These are phyloP conservation scores for Scheffersomyces spartinae DNA, from an alignment of 805 yeast genomes.

Conservation along the genomic window DNA sequence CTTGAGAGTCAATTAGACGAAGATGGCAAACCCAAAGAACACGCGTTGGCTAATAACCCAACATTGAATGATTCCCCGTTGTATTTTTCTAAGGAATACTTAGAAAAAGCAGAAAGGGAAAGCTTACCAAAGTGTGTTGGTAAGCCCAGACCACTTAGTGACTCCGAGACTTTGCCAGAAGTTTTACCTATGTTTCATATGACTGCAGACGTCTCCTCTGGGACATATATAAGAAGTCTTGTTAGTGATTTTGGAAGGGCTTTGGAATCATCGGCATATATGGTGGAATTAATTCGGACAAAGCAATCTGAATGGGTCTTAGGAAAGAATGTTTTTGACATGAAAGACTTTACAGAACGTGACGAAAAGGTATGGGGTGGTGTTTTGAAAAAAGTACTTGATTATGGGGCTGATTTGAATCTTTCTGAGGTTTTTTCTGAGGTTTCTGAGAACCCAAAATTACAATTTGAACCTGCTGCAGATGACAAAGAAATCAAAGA, in stretches of 20 bases:
- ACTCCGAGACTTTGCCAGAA: conserved; percentile 27
- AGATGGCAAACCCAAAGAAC: conserved; percentile 35
- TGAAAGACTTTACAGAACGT: conserved; percentile 52
- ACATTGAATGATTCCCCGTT: conserved; percentile 54
- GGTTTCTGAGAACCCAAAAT: conserved; percentile 1
- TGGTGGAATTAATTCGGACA: conserved; percentile 69
- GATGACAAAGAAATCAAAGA: conserved; percentile 3
- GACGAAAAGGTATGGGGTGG: conserved; percentile 61
- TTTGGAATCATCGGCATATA: conserved; percentile 69
- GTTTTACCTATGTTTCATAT: conserved; percentile 65
- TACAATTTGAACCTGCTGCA: not conserved
- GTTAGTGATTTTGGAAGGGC: conserved; percentile 84
- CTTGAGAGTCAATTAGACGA: conserved; percentile 34
- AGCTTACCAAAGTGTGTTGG: conserved; percentile 26
- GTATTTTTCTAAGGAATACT: conserved; percentile 45
- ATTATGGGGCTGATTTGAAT: conserved; percentile 16
- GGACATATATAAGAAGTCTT: conserved; percentile 86
- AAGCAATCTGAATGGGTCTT: conserved; percentile 82
- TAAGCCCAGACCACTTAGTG: conserved; percentile 25
- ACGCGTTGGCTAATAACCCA: conserved; percentile 35
- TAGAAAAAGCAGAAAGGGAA: conserved; percentile 30
- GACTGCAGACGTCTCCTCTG: conserved; percentile 76
- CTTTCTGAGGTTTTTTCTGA: conserved; percentile 13
- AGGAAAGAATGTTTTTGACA: conserved; percentile 52
- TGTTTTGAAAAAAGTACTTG: conserved; percentile 45